phyloP scores from a whole-genome alignment of 2,329 filamentous ascomycete genomes.

The Bertia moriformis region DNA sequence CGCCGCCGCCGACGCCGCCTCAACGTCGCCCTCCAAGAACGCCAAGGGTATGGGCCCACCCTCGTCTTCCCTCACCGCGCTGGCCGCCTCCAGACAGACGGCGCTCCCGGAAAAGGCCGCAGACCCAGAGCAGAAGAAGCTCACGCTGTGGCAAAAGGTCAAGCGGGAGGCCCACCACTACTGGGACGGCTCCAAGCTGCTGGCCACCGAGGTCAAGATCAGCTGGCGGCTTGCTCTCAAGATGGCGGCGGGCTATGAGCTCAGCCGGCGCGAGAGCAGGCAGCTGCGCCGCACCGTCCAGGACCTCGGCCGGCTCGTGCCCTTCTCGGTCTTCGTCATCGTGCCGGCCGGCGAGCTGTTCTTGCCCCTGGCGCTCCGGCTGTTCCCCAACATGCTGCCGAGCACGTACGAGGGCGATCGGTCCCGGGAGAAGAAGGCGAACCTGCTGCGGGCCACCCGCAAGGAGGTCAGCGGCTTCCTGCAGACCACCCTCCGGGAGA shows the following conservation, averaged over 20 bases:
- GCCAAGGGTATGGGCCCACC: constrained; percentile 18
- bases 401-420: constrained; percentile 92
- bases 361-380: constrained; percentile 74
- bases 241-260: constrained; percentile 95
- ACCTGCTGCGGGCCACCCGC: constrained; percentile 65
- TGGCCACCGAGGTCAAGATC: constrained; percentile 84
- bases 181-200: constrained; percentile 94
- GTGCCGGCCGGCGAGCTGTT: constrained; percentile 91
- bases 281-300: constrained; percentile 88
- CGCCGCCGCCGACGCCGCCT: constrained; percentile 9
- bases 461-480: constrained; percentile 90
- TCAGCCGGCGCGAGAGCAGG: constrained; percentile 81
- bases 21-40: constrained; percentile 10
- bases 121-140: constrained; percentile 66
- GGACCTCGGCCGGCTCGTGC: constrained; percentile 80
- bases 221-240: constrained; percentile 82
- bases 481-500: constrained; percentile 76
- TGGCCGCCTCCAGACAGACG: constrained; percentile 50
- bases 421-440: constrained; percentile 78
- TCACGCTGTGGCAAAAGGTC: constrained; percentile 80
- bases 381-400: constrained; percentile 94
- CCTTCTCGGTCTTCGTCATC: constrained; percentile 93
- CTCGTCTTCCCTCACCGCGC: constrained; percentile 36
- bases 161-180: constrained; percentile 91
- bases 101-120: constrained; percentile 43